Base-by-base conservation (phyloP, 2,329 filamentous ascomycete genomes). In the Trichoderma sp. region DNA sequence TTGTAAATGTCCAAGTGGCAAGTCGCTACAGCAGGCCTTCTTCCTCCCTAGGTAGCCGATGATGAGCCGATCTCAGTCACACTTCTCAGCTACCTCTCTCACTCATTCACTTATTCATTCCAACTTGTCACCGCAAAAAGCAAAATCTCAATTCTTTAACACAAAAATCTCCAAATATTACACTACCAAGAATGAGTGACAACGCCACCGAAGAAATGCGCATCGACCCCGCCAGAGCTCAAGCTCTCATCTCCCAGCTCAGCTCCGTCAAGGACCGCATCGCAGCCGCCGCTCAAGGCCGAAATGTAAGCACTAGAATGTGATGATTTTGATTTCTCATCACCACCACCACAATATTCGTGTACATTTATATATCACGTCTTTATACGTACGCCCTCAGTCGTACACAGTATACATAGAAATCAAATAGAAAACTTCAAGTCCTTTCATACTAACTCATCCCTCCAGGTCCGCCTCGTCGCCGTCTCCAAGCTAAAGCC, bases 401-500 rank as follows among this genome's bases (percentile, higher is more conserved):
- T n/a, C n/a, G 46, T 49, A 49, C 5, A 49, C 10, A 32, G 14
- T 16, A 55, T 10, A 16, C 3, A 21, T 21, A 16, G n/a, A 24
- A 7, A 11, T 3, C 7, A 13, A 5, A 37, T 7, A 3, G 26
- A 58, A n/a, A 58, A 6, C 14, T 13, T 5, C 32, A 34, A 51
- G 76, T 69, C 39, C 3, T 2, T 10, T 46, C 4, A 10, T 8
- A 32, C 32, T 7, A 21, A 28, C 66, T 21, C n/a, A 32, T n/a
- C 34, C 13, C 32, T 11, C n/a, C 56, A 93, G 90, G 87, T 95
- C 71, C 90, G 96, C 58, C 86, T 99, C 49, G 94, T 99, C 52
- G 95, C 96, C 32, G 96, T 99, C 60, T 97, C 94, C 51, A 99
- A 99, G 81, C 86, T 97, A 73, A 98, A 99, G 82, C 95, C 96